Conservation (phyloP, 73 alveolate genomes). For the Urostyla sp. region DNA sequence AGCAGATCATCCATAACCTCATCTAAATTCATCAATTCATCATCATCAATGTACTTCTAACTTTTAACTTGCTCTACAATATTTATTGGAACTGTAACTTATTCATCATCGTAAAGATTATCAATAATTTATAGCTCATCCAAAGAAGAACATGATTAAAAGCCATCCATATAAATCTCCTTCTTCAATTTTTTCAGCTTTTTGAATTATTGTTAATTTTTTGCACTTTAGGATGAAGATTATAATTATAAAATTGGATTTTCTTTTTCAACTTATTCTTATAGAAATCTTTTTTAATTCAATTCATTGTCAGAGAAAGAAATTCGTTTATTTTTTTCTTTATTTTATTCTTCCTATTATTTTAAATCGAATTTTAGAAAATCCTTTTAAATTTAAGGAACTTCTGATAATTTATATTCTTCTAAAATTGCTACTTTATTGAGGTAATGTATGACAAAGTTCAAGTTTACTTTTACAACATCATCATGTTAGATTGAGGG, state of each 20-base stretch:
- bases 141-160: background rate
- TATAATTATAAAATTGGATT: background rate
- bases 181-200: background rate
- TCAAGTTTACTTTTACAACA: constrained; percentile 14
- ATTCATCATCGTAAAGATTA: background rate
- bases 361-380: background rate
- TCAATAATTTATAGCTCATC: background rate
- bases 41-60: no score
- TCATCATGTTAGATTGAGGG: constrained; percentile 24
- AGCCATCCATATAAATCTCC: background rate
- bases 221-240: background rate
- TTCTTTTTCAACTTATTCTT: background rate
- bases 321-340: background rate
- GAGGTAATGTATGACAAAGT: constrained; percentile 22
- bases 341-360: constrained; percentile 1
- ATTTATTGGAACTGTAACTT: no score
- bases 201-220: background rate
- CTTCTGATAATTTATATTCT: background rate
- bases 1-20: constrained; percentile 26
- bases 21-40: constrained; percentile 17
- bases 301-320: background rate
- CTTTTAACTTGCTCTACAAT: constrained; percentile 4
- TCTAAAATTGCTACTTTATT: constrained; percentile 7
- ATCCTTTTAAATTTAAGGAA: constrained; percentile 8
- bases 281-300: background rate